Conservation (phyloP, 805 yeast species). For the Metschnikowia proteae region DNA sequence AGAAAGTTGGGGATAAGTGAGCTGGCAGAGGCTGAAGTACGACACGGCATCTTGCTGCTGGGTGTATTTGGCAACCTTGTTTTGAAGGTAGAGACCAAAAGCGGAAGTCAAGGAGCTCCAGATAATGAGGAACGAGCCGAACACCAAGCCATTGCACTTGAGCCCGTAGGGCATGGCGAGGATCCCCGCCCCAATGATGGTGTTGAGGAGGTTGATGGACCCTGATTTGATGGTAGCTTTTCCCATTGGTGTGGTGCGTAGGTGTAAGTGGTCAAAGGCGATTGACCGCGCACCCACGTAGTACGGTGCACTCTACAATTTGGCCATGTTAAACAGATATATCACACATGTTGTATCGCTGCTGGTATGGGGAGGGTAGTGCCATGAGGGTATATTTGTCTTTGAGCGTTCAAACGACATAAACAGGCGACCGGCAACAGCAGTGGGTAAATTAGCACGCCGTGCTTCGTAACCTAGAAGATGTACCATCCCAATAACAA, state of each 20-base stretch:
- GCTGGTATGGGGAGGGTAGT: background rate
- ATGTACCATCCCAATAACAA: conserved; percentile 73
- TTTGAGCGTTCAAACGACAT: background rate
- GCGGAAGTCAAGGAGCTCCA: conserved; percentile 65
- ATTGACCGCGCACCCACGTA: background rate
- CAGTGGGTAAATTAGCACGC: background rate
- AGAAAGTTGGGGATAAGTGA: conserved; percentile 68
- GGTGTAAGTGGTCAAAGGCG: background rate
- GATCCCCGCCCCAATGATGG: conserved; percentile 78
- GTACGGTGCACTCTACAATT: background rate
- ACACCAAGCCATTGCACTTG: conserved; percentile 58
- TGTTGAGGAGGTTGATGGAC: conserved; percentile 63
- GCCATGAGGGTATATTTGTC: background rate
- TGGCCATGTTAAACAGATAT: background rate
- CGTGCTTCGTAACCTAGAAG: conserved; percentile 34
- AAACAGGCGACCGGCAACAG: background rate
- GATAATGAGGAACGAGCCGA: conserved; percentile 53
- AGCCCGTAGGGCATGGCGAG: conserved; percentile 74
- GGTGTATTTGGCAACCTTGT: conserved; percentile 53
- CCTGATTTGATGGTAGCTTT: conserved; percentile 49
- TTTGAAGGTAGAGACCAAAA: conserved; percentile 63
- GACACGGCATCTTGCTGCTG: conserved; percentile 41
- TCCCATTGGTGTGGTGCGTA: conserved; percentile 10
- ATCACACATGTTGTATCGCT: conserved; percentile 1
- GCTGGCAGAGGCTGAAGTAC: conserved; percentile 43